Percentiles rank a stretch among this genome's conserved stretches.
phyloP scores from a whole-genome alignment of 106 monocot genomes.

The Apostasia ramifera region DNA sequence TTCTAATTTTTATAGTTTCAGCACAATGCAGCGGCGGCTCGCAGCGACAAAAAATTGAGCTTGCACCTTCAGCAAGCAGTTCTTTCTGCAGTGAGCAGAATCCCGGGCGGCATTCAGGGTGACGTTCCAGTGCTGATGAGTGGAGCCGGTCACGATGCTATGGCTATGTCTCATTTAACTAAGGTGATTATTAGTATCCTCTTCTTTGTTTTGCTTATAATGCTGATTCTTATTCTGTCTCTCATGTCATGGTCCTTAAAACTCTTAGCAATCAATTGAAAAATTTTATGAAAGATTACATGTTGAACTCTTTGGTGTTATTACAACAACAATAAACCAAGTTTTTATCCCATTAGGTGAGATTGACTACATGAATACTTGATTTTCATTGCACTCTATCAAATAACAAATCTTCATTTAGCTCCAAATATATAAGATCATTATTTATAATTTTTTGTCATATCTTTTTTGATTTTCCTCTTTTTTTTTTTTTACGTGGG shows the following conservation, averaged over 20 bases:
- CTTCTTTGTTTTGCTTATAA: neutral
- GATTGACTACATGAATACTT: no score
- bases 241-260: neutral
- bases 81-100: conserved; percentile 29
- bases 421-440: no score
- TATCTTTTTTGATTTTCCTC: no score
- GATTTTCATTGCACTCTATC: no score
- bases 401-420: no score
- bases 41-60: conserved; percentile 52
- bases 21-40: conserved; percentile 66
- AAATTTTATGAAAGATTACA: no score
- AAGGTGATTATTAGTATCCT: conserved; percentile 15
- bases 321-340: no score
- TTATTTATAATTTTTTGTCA: no score
- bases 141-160: conserved; percentile 90
- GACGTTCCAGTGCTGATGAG: conserved; percentile 83
- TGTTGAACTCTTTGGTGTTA: no score
- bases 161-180: conserved; percentile 49
- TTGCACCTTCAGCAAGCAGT: conserved; percentile 56
- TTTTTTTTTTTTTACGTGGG: no score
- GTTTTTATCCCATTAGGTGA: no score
- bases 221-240: neutral
- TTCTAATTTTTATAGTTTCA: conserved; percentile 21
- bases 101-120: conserved; percentile 15
- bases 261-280: no score